Percentiles rank a stretch among this genome's conserved stretches.
These are phyloP conservation scores for Pythium oligandrum DNA, from an alignment of 352 stramenopile species.

Conservation along the genomic window DNA sequence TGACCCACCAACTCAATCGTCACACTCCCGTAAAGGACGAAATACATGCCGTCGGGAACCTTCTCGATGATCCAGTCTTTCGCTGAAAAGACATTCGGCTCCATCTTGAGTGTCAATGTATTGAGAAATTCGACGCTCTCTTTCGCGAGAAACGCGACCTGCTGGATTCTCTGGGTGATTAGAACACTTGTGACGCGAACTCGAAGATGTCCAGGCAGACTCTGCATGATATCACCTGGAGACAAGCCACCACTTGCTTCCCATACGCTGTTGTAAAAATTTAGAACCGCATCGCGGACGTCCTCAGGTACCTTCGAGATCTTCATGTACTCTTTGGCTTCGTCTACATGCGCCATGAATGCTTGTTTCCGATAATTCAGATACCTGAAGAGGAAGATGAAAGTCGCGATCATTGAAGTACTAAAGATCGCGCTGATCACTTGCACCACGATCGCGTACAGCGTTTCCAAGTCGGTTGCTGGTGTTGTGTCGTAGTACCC, in stretches of 20 bases:
- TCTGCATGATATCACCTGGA: conserved; percentile 38
- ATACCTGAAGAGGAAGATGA: conserved; percentile 68
- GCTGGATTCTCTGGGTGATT: conserved; percentile 52
- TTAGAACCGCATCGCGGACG: conserved; percentile 50
- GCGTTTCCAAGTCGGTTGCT: conserved; percentile 45
- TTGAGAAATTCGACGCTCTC: conserved; percentile 72
- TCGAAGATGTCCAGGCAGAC: conserved; percentile 51
- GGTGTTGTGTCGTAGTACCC: conserved; percentile 61
- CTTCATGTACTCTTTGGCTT: conserved; percentile 72
- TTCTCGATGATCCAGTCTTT: conserved; percentile 79
- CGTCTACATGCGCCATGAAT: conserved; percentile 68
- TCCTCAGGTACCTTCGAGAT: conserved; percentile 51
- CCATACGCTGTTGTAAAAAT: conserved; percentile 63
- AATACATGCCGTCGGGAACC: conserved; percentile 57
- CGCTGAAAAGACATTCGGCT: conserved; percentile 44
- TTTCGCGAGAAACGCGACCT: conserved; percentile 54
- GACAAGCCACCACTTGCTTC: conserved; percentile 38
- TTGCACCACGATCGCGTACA: conserved; percentile 51
- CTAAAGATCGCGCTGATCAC: conserved; percentile 64
- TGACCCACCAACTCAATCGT: conserved; percentile 28
- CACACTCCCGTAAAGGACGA: conserved; percentile 51
- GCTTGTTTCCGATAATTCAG: conserved; percentile 47
- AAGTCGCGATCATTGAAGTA: conserved; percentile 61
- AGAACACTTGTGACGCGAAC: conserved; percentile 52
- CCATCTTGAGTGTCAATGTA: conserved; percentile 46